A percentile compares a stretch with the other conserved stretches of the same genome.
Conservation (phyloP, 2,329 filamentous ascomycete genomes). For the Aspergillus calidoustus region DNA sequence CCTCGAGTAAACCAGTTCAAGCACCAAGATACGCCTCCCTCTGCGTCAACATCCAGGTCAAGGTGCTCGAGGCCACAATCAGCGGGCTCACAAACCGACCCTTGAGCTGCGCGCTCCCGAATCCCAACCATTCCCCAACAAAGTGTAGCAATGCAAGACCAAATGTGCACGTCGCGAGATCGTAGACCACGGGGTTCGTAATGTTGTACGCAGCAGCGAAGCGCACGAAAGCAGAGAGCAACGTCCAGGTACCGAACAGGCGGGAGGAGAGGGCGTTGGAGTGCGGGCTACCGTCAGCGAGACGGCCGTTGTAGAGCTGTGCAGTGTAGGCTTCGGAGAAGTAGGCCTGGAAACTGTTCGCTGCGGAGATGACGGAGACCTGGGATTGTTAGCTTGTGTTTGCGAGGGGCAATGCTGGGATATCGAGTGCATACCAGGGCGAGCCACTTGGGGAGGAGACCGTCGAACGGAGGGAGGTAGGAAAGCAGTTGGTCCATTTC, state of each 20-base stretch:
- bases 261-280: conserved; percentile 77
- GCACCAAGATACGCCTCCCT: conserved; percentile 39
- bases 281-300: conserved; percentile 57
- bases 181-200: conserved; percentile 71
- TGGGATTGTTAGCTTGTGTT: conserved; percentile 42
- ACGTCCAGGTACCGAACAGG: conserved; percentile 87
- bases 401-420: background rate
- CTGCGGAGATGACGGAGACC: conserved; percentile 81
- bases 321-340: conserved; percentile 77
- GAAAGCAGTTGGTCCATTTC: conserved; percentile 34
- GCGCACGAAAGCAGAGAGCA: conserved; percentile 75
- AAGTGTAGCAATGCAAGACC: conserved; percentile 78
- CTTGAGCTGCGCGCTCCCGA: conserved; percentile 72
- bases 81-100: conserved; percentile 64
- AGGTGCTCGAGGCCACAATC: conserved; percentile 58
- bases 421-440: conserved; percentile 54
- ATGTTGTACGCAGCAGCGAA: conserved; percentile 86
- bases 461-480: conserved; percentile 48
- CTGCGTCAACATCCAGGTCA: conserved; percentile 69
- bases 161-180: conserved; percentile 82
- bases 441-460: conserved; percentile 68
- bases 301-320: conserved; percentile 72
- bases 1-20: conserved; percentile 5
- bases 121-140: conserved; percentile 77
- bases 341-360: conserved; percentile 86